Evolutionary conservation across 2,329 filamentous ascomycete genomes (phyloP).

Genomic region (Didymosphaeria variabile): DNA sequence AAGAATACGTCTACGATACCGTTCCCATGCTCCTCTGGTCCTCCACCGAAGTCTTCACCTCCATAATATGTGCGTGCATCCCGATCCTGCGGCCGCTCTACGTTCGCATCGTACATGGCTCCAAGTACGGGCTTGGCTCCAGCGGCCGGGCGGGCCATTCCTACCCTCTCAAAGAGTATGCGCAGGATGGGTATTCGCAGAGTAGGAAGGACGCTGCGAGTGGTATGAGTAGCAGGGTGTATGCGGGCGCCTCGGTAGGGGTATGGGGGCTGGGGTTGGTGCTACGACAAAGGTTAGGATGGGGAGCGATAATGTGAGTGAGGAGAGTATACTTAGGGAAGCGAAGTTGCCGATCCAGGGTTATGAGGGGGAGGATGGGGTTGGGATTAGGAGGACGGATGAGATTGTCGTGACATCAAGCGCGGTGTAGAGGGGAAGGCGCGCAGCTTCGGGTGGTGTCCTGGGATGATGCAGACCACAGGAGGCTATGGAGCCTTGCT

Average conservation of each 20-base stretch:
- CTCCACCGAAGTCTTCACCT: slow-evolving; percentile 56
- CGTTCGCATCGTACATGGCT: slow-evolving; percentile 39
- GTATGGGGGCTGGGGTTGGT: not conserved
- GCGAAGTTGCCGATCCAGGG: slow-evolving; percentile 16
- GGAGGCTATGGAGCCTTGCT: too few species aligned
- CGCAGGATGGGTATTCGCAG: too few species aligned
- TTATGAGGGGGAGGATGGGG: slow-evolving; percentile 1
- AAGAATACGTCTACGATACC: slow-evolving; percentile 46
- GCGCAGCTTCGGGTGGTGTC: too few species aligned
- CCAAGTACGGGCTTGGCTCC: slow-evolving; percentile 23
- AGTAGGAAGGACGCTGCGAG: slow-evolving; percentile 22
- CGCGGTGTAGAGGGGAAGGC: slow-evolving; percentile 15
- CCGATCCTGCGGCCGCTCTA: slow-evolving; percentile 56
- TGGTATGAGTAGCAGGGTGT: slow-evolving; percentile 24
- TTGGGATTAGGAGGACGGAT: slow-evolving; percentile 17
- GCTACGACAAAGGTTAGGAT: slow-evolving; percentile 33
- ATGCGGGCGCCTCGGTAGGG: slow-evolving; percentile 27
- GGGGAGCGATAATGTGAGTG: slow-evolving; percentile 34
- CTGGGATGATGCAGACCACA: too few species aligned
- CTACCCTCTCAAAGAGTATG: slow-evolving; percentile 33
- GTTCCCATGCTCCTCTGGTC: slow-evolving; percentile 44
- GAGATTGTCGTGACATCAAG: slow-evolving; percentile 27
- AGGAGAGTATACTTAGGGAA: slow-evolving; percentile 39
- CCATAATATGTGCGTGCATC: slow-evolving; percentile 62
- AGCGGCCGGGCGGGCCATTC: slow-evolving; percentile 15